Base-by-base conservation (phyloP, 768 basidiomycete species). In the Lentinula detonsa region DNA sequence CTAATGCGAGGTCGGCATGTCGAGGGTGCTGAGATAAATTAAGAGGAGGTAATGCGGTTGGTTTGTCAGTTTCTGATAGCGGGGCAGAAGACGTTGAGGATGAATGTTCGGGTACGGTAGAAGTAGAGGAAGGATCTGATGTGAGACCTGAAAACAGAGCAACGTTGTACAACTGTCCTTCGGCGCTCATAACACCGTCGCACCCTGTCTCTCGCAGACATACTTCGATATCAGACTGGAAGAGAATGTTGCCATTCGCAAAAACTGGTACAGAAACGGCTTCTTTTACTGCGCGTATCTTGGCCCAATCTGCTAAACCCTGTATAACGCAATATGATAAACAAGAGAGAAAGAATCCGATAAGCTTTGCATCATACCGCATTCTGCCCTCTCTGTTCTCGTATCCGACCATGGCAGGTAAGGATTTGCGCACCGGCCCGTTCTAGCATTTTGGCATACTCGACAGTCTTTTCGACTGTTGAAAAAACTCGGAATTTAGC, bases 381-480 rank as follows among this genome's bases (percentile, higher is more conserved):
- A 49, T 85, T 83, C 58, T 93, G 90, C 1, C 96, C 97, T 18
- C 96, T 87, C 73, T 96, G 94, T 65, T 98, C 95, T 34, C 95
- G 83, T 48, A 86, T 81, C 5, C 97, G 85, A 0, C 97, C 97
- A 65, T 99, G 97, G 65, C 93, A 93, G 0, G 95, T 93, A 10
- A 98, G 76, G 48, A 98, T 93, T 69, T 98, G 95, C 0, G 96
- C 97, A 0, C 97, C 97, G 0, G 97, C 95, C 0, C 85, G 76
- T 74, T 97, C 95, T 43, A 99, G 85, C 95, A 98, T 97, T 69
- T 90, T 84, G 1, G 97, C 97, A 65, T 99, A 99, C 63, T 86
- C 88, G 1, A 98, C 87, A 0, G 96, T 98, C 74, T 89, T 90
- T 67, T 91, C 89, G 31, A 92, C 71, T 0, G 87, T 86, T 1